These are phyloP conservation scores for Schizothecium vesticola DNA, from an alignment of 495 filamentous ascomycete genomes.

Conservation along the genomic window DNA sequence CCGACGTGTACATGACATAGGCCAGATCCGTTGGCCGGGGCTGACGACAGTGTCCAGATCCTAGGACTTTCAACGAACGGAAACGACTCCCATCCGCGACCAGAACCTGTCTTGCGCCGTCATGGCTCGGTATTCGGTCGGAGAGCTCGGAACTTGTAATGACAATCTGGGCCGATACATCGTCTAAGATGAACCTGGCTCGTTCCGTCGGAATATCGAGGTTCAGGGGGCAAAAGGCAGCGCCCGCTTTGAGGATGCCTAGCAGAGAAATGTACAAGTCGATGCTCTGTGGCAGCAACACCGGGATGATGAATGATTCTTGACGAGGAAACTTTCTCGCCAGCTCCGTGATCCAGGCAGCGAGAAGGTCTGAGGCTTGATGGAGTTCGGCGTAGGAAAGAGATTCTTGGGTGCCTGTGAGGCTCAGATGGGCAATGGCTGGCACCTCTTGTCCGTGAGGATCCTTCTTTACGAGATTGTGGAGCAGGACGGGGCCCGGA, in stretches of 20 bases:
- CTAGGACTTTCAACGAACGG: neutral
- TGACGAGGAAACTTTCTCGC: neutral
- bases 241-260: conserved; percentile 70
- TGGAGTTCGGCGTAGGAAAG: conserved; percentile 60
- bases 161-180: conserved; percentile 56
- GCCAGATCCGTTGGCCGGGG: conserved; percentile 49
- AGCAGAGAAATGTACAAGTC: conserved; percentile 67
- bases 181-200: conserved; percentile 64
- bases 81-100: conserved; percentile 14
- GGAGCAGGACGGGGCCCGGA: conserved; percentile 57
- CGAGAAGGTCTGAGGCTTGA: conserved; percentile 47
- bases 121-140: conserved; percentile 22
- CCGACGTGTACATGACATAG: conserved; percentile 89
- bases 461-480: conserved; percentile 47
- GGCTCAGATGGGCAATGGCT: conserved; percentile 53
- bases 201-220: conserved; percentile 67
- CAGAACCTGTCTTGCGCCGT: conserved; percentile 19
- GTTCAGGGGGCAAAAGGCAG: conserved; percentile 72
- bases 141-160: conserved; percentile 43
- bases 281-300: conserved; percentile 64
- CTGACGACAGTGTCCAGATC: conserved; percentile 1
- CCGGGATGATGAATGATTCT: conserved; percentile 53
- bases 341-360: conserved; percentile 40
- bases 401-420: conserved; percentile 36
- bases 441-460: neutral